Evolutionary conservation across 805 yeast genomes (phyloP).

Genomic region (Cyberlindnera misumaiensis): DNA sequence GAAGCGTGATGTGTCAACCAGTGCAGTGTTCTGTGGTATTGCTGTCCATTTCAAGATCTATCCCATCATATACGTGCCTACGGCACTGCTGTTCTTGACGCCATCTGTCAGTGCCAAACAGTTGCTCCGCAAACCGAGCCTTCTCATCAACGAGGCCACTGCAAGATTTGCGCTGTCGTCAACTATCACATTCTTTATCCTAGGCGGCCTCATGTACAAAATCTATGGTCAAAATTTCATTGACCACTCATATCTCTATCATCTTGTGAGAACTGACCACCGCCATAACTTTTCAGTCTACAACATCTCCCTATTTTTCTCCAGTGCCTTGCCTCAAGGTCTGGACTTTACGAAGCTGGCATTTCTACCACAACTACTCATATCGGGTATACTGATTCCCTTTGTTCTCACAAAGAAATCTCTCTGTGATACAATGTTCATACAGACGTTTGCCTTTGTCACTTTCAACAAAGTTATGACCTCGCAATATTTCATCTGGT

Average conservation of each 20-base stretch:
- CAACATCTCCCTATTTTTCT: slow-evolving; percentile 63
- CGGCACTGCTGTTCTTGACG: slow-evolving; percentile 44
- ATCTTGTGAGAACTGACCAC: slow-evolving; percentile 78
- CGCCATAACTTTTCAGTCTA: slow-evolving; percentile 92
- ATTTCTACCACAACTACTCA: slow-evolving; percentile 71
- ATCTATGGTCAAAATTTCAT: slow-evolving; percentile 72
- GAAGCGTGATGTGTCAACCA: slow-evolving; percentile 24
- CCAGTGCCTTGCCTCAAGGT: slow-evolving; percentile 31
- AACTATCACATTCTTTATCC: slow-evolving; percentile 33
- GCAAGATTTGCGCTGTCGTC: slow-evolving; percentile 36
- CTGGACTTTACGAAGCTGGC: slow-evolving; percentile 50
- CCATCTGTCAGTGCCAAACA: slow-evolving; percentile 14
- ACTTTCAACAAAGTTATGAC: slow-evolving; percentile 80
- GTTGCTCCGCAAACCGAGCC: slow-evolving; percentile 19
- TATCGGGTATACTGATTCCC: slow-evolving; percentile 59
- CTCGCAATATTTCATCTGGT: slow-evolving; percentile 96
- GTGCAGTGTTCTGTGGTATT: slow-evolving; percentile 34
- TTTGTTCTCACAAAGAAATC: slow-evolving; percentile 34
- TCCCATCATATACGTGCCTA: slow-evolving; percentile 83
- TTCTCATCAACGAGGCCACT: slow-evolving; percentile 34
- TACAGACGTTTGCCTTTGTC: slow-evolving; percentile 76
- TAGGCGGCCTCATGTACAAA: slow-evolving; percentile 56
- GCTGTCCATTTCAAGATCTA: slow-evolving; percentile 87
- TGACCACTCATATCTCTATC: slow-evolving; percentile 76
- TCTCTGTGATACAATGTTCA: slow-evolving; percentile 50